Evolutionary conservation across 164 flowering plant species (phyloP).

Genomic region (Liriodendron chinense): DNA sequence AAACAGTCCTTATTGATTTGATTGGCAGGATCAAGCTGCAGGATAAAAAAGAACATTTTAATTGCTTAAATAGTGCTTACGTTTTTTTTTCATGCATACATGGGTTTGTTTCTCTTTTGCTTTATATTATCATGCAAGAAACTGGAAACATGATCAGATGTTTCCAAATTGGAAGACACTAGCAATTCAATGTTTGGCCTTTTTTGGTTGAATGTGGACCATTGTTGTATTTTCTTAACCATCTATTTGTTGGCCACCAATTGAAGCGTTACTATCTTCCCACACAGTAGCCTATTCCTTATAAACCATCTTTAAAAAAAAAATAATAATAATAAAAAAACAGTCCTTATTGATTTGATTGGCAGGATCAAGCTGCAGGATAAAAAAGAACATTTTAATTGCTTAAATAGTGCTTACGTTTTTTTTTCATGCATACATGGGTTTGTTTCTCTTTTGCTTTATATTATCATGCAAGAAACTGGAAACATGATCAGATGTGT

Average conservation of each 20-base stretch:
- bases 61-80: background rate
- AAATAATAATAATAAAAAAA: no score
- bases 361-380: no score
- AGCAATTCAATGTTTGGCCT: no score
- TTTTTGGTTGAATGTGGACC: no score
- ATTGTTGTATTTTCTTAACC: no score
- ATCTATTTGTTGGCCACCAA: no score
- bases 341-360: no score
- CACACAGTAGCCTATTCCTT: no score
- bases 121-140: background rate
- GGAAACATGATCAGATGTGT: constrained; percentile 2
- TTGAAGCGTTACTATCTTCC: no score
- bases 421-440: background rate
- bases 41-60: background rate
- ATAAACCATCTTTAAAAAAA: no score
- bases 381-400: background rate
- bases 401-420: background rate
- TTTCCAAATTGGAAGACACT: background rate
- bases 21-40: no score
- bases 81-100: background rate
- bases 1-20: no score
- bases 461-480: background rate
- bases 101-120: background rate
- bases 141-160: background rate
- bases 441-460: background rate